Conservation (phyloP, 768 basidiomycete species). For the Trametes cingulata region DNA sequence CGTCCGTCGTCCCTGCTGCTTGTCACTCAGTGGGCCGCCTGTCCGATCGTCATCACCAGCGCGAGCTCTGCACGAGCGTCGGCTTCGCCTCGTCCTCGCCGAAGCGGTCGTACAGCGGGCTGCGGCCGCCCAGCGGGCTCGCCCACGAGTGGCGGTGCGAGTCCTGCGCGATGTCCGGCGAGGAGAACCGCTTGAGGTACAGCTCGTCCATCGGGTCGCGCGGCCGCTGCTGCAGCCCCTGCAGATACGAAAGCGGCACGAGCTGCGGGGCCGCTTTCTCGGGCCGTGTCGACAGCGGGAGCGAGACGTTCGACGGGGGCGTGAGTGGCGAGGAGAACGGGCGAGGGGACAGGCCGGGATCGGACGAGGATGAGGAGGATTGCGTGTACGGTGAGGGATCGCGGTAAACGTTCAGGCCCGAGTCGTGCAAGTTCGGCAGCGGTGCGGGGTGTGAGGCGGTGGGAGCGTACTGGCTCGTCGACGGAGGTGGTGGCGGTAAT, state of each 20-base stretch:
- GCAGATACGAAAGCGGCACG: constrained; percentile 66
- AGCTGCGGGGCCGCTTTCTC: constrained; percentile 32
- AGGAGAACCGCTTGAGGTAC: constrained; percentile 53
- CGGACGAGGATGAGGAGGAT: constrained; percentile 27
- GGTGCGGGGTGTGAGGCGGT: not conserved
- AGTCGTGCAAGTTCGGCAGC: constrained; percentile 19
- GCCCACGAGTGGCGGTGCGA: constrained; percentile 13
- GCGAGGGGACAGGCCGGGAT: constrained; percentile 21
- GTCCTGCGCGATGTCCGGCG: constrained; percentile 18
- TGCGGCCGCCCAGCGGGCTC: not conserved
- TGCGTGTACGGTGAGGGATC: constrained; percentile 32
- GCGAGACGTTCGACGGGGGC: constrained; percentile 18
- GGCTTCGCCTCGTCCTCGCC: constrained; percentile 21
- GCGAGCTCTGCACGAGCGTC: constrained; percentile 13
- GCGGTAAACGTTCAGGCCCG: constrained; percentile 21
- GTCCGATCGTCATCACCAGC: constrained; percentile 21
- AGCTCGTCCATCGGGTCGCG: constrained; percentile 69
- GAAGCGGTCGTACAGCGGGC: constrained; percentile 10
- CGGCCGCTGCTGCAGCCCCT: constrained; percentile 48
- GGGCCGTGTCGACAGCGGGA: constrained; percentile 7
- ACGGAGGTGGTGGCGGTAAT: not conserved
- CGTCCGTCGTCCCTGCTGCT: not conserved
- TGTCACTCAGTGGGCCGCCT: too few species aligned
- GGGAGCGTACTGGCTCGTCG: constrained; percentile 4
- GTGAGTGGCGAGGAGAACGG: constrained; percentile 22